Base-by-base conservation (phyloP, 164 flowering plant genomes). In the Litsea cubeba region DNA sequence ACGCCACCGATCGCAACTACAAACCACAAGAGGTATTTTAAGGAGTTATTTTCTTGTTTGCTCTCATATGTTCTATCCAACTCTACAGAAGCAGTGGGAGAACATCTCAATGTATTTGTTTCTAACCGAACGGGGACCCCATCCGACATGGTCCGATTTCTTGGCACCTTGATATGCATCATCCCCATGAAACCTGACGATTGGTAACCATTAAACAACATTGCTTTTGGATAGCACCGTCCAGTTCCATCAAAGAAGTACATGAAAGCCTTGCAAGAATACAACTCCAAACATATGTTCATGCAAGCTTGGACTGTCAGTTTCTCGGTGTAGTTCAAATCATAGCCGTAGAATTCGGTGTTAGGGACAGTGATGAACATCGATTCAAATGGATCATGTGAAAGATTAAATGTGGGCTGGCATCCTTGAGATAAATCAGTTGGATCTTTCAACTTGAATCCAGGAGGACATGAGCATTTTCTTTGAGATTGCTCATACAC, bases 381-480 rank as follows among this genome's bases (percentile, higher is more conserved):
- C 0, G 46, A 23, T 8, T 50, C 18, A 17, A 18, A 18, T 12
- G 62, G 35, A 14, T 71, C 24, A 25, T 75, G 71, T 8, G 50
- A 24, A 2, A 26, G 23, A 2, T 62, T 68, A 24, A 75, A 74
- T 12, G n/a, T 71, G 7, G 77, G 69, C 40, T 3, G 25, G 77
- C 80, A 86, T 2, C 88, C 88, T 3, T 66, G 17, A 10, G 77
- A 60, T 84, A 84, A 80, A 24, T 80, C 84, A 0, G 58, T 2
- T 0, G 7, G 51, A 32, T 72, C 65, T 20, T 26, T 77, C 63
- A 26, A 1, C 30, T 17, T 46, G 65, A 46, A 73, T 11, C 60
- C 60, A 14, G 69, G 70, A 15, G 68, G 62, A 35, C 75, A 65
- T 4, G 75, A 17, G 62, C 75, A 73, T 22, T 6, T 79, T 17